Evolutionary conservation across 2,329 filamentous ascomycete genomes (phyloP), one percentile per base, ranked within the genome.

Genomic region (Cordyceps militaris): DNA sequence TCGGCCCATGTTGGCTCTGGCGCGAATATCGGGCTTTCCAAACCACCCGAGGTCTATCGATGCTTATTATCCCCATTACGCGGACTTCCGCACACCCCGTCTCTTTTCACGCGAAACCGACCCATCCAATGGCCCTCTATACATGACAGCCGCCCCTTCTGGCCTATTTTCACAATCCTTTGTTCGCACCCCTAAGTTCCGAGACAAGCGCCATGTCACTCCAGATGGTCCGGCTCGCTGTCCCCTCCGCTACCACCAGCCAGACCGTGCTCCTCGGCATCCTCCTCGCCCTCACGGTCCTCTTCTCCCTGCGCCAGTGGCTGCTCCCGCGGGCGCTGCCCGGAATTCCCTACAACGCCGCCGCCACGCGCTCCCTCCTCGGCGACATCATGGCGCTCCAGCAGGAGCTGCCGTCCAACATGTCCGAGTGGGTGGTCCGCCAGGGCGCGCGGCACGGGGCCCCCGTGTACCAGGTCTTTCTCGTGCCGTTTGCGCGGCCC

Each of bases 381-480:
- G 77, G 77, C 6, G 76, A 80, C 59, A 60, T 74, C 1, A 73
- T 73, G 26, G 47, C 23, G 19, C 50, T 61, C 50, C 26, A 57
- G 32, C 43, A 36, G 24, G 57, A 61, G 26, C 34, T 26, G 30
- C 26, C 30, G 6, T 53, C 54, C 13, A 57, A 57, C 34, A 47
- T 57, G 10, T 14, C 59, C 32, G 58, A 60, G n/a, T 64, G 62
- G 68, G 64, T 70, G 56, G 61, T 69, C 60, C 66, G 62, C 66
- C 51, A 69, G 30, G 42, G 55, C 10, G 66, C 9, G 67, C 67
- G 66, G 10, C 68, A 73, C 48, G 61, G 72, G 6, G 71, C 70
- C 11, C 74, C 76, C 0, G 69, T 81, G 58, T 64, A 74, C 6
- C 79, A 82, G 61, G 65, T 76, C 6, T 81, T 80, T 63, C 64